Conservation (phyloP, 2,329 filamentous ascomycete genomes). For the Phyllosticta citriasiana region DNA sequence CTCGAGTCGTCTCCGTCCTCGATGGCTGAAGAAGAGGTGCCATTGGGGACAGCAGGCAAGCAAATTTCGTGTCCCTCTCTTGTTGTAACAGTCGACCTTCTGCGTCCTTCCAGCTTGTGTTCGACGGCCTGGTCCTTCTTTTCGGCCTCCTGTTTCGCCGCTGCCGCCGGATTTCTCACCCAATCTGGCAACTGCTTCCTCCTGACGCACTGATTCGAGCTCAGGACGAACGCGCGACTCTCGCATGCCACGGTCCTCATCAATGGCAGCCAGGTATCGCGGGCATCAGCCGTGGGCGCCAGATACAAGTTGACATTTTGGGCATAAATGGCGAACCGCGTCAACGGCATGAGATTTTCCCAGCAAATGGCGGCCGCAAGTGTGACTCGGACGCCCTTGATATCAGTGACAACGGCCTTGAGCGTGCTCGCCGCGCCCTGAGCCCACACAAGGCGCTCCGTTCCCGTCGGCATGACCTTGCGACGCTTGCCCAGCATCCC, state of each 20-base stretch:
- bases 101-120: slow-evolving; percentile 15
- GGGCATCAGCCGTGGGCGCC: slow-evolving; percentile 76
- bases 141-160: not conserved
- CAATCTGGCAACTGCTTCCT: slow-evolving; percentile 47
- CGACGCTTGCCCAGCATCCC: slow-evolving; percentile 75
- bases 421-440: slow-evolving; percentile 73
- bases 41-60: slow-evolving; percentile 23
- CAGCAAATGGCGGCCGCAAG: slow-evolving; percentile 86
- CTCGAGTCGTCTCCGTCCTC: not conserved
- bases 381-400: slow-evolving; percentile 69
- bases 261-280: slow-evolving; percentile 73
- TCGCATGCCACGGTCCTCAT: slow-evolving; percentile 76
- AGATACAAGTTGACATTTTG: slow-evolving; percentile 91
- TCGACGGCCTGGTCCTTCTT: slow-evolving; percentile 11
- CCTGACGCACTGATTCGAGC: slow-evolving; percentile 71
- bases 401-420: slow-evolving; percentile 65
- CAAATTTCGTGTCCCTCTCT: slow-evolving; percentile 39
- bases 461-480: slow-evolving; percentile 87
- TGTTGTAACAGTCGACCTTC: slow-evolving; percentile 32
- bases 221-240: slow-evolving; percentile 75
- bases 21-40: not conserved
- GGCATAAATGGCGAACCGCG: slow-evolving; percentile 72
- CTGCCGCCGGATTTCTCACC: slow-evolving; percentile 31
- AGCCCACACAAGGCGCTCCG: slow-evolving; percentile 79
- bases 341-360: slow-evolving; percentile 92